phyloP scores from a whole-genome alignment of 148 eudicot species.

The Suaeda aralocaspica region DNA sequence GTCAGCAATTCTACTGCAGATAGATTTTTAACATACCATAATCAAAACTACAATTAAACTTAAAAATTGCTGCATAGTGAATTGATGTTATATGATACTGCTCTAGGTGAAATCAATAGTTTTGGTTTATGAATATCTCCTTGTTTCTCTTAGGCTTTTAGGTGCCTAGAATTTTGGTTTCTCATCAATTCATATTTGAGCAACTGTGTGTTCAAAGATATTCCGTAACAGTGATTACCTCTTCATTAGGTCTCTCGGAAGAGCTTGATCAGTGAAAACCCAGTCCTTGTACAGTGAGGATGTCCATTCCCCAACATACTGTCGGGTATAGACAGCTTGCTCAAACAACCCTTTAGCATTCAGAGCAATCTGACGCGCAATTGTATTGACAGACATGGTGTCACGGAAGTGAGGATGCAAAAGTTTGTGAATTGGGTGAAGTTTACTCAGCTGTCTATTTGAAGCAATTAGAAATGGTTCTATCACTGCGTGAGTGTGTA shows the following conservation, averaged over 20 bases:
- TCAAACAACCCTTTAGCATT: constrained; percentile 75
- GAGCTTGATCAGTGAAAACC: constrained; percentile 78
- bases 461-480: constrained; percentile 88
- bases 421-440: constrained; percentile 83
- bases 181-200: not conserved
- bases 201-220: not conserved
- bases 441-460: constrained; percentile 69
- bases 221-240: constrained; percentile 48
- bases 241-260: constrained; percentile 78
- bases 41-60: no score
- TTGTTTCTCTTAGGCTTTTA: not conserved
- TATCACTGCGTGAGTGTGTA: constrained; percentile 68
- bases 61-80: not conserved
- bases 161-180: not conserved
- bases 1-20: no score
- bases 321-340: constrained; percentile 56
- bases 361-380: constrained; percentile 66
- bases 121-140: not conserved
- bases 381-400: constrained; percentile 75
- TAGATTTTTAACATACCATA: no score
- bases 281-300: constrained; percentile 54
- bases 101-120: not conserved
- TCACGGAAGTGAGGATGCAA: constrained; percentile 83
- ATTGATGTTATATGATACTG: not conserved
- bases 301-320: constrained; percentile 59